phyloP scores from a whole-genome alignment of 768 basidiomycete genomes.

The Psilocybe cyanescens region DNA sequence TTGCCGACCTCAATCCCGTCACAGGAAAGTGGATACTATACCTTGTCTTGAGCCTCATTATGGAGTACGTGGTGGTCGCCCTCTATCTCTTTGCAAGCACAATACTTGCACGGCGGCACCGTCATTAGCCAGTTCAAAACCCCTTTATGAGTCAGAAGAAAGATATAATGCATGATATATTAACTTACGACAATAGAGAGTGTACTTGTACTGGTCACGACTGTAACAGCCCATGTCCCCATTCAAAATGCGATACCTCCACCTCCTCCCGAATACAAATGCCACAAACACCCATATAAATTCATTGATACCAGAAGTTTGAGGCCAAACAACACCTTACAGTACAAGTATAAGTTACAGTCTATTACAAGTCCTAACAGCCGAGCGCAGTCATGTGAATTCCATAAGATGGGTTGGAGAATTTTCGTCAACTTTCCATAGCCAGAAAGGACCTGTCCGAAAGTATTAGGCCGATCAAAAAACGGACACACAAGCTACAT shows the following conservation, averaged over 20 bases:
- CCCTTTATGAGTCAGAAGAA: background rate
- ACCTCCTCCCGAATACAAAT: background rate
- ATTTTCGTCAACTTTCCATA: constrained; percentile 60
- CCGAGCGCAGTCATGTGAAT: constrained; percentile 23
- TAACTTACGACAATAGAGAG: constrained; percentile 7
- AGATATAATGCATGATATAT: background rate
- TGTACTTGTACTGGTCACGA: constrained; percentile 7
- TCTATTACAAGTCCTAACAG: background rate
- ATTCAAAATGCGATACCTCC: constrained; percentile 3
- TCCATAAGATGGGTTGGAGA: constrained; percentile 40
- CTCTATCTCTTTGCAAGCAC: constrained; percentile 54
- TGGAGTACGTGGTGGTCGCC: constrained; percentile 56
- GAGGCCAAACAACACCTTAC: background rate
- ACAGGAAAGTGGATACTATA: constrained; percentile 63
- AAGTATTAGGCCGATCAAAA: background rate
- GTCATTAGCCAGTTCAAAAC: constrained; percentile 11
- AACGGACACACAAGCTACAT: background rate
- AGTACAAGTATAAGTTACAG: background rate
- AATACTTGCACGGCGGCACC: constrained; percentile 37
- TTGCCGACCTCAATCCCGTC: constrained; percentile 59
- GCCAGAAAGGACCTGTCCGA: constrained; percentile 68
- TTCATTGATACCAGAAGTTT: too few species aligned
- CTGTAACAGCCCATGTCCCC: background rate
- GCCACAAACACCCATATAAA: background rate
- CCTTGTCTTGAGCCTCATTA: constrained; percentile 59